Evolutionary conservation across 2,329 filamentous ascomycete genomes (phyloP).

Genomic region (Bipolaris bicolor): DNA sequence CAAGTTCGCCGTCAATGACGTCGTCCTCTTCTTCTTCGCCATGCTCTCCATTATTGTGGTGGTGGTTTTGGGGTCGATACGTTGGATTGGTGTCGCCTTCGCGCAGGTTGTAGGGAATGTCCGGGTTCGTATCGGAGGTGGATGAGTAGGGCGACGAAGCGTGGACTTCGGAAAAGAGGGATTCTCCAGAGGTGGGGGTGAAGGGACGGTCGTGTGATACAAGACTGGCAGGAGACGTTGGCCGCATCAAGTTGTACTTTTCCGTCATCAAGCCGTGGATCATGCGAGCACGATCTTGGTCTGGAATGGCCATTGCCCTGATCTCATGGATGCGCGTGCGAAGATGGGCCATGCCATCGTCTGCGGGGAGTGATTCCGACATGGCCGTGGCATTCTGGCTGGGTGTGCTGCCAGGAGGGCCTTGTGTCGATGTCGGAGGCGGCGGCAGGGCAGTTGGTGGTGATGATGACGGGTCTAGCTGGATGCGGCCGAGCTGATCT

Average conservation of each 20-base stretch:
- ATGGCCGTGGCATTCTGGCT: conserved; percentile 36
- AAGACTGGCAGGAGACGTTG: conserved; percentile 49
- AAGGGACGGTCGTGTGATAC: conserved; percentile 48
- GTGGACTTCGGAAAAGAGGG: conserved; percentile 43
- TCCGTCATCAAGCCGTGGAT: conserved; percentile 59
- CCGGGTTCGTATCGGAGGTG: conserved; percentile 41
- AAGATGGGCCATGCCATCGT: conserved; percentile 58
- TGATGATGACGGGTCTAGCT: conserved; percentile 32
- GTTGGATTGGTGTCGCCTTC: conserved; percentile 42
- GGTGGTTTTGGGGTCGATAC: conserved; percentile 28
- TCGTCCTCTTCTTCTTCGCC: conserved; percentile 58
- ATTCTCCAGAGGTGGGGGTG: conserved; percentile 46
- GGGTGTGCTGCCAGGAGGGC: conserved; percentile 13
- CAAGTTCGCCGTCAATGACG: conserved; percentile 53
- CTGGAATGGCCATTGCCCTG: conserved; percentile 51
- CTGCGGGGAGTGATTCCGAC: conserved; percentile 53
- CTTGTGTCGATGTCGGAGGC: conserved; percentile 27
- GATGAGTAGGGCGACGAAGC: conserved; percentile 43
- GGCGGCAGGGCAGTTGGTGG: conserved; percentile 33
- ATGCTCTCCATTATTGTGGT: conserved; percentile 44
- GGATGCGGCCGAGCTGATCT: conserved; percentile 34
- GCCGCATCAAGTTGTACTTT: conserved; percentile 50
- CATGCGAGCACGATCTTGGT: conserved; percentile 56
- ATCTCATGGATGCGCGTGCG: conserved; percentile 57
- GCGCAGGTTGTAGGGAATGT: conserved; percentile 45